Evolutionary conservation across 106 monocot species (phyloP).

Genomic region (Posidonia australis): DNA sequence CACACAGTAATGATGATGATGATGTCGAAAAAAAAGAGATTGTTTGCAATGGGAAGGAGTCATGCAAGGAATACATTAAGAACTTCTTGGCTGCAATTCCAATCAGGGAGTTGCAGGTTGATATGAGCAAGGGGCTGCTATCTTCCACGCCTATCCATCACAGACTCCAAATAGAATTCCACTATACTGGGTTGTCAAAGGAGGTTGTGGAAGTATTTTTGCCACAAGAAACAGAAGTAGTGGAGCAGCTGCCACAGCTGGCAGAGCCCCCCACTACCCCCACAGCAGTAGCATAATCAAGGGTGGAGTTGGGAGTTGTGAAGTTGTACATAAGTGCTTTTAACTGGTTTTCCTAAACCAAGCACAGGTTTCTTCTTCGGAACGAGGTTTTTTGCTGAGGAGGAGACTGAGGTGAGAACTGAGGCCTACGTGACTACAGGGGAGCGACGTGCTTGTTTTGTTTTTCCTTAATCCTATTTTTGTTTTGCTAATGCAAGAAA

Average conservation of each 20-base stretch:
- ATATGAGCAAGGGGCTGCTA: conserved; percentile 62
- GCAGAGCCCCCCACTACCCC: background rate
- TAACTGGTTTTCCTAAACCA: no score
- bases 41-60: conserved; percentile 59
- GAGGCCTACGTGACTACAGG: background rate
- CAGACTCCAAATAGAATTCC: conserved; percentile 85
- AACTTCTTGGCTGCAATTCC: conserved; percentile 88
- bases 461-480: no score
- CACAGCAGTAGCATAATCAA: background rate
- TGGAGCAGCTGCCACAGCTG: background rate
- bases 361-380: no score
- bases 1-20: conserved; percentile 5
- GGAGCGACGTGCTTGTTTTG: background rate
- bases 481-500: background rate
- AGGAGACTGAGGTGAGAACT: background rate
- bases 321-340: no score
- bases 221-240: background rate
- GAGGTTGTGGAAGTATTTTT: background rate
- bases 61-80: conserved; percentile 88
- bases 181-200: conserved; percentile 37
- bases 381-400: no score
- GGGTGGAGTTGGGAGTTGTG: background rate
- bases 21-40: conserved; percentile 14
- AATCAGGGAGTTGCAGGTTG: conserved; percentile 63
- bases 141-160: conserved; percentile 46